phyloP scores from a whole-genome alignment of 331 rosid genomes.

The Pyrus hybrid region DNA sequence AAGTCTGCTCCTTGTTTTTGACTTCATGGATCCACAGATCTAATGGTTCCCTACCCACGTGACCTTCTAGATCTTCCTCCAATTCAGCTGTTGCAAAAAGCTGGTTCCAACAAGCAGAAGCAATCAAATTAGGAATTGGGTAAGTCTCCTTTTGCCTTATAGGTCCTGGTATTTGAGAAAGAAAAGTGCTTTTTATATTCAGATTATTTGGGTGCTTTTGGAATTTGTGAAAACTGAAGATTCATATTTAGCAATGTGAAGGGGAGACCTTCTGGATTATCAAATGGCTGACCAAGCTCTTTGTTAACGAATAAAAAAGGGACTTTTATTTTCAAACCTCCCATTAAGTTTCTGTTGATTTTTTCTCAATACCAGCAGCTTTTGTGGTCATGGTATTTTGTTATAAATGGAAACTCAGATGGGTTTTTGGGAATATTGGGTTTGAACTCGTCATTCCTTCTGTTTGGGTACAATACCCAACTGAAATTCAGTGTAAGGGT shows the following conservation, averaged over 20 bases:
- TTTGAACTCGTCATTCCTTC: not conserved
- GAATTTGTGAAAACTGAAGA: not conserved
- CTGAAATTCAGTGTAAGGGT: constrained; percentile 22
- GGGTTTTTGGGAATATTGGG: constrained; percentile 12
- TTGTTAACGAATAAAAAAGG: constrained; percentile 6
- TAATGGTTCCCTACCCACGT: constrained; percentile 23
- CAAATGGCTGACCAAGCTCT: constrained; percentile 26
- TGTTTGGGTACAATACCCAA: constrained; percentile 17
- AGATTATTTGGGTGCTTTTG: constrained; percentile 8
- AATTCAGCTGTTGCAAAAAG: constrained; percentile 8
- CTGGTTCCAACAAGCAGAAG: constrained; percentile 12
- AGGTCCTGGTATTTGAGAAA: not conserved
- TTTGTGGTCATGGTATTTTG: constrained; percentile 24
- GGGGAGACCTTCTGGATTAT: constrained; percentile 29
- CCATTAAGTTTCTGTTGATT: constrained; percentile 9
- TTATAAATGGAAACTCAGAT: constrained; percentile 7
- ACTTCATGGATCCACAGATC: constrained; percentile 69
- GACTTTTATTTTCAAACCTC: constrained; percentile 10
- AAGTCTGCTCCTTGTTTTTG: constrained; percentile 11
- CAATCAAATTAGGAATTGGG: constrained; percentile 24
- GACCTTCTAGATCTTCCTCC: constrained; percentile 9
- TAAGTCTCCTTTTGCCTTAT: constrained; percentile 23
- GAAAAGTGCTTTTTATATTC: constrained; percentile 1
- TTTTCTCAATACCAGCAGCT: constrained; percentile 24
- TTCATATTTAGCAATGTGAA: constrained; percentile 30